Conservation (phyloP, 495 filamentous ascomycete species). For the Acidiella bohemica region DNA sequence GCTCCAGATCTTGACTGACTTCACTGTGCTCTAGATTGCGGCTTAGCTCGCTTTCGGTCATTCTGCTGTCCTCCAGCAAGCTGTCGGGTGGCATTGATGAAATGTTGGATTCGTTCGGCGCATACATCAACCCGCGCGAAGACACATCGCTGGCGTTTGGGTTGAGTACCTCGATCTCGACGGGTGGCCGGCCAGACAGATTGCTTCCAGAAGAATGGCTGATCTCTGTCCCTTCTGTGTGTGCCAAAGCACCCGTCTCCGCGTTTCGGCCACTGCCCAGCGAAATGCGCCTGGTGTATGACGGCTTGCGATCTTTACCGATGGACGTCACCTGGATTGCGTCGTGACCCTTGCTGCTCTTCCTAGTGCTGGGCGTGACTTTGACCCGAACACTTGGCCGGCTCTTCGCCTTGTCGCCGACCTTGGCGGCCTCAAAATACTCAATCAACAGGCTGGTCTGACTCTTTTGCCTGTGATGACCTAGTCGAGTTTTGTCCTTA, state of each 20-base stretch:
- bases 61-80: slow-evolving; percentile 55
- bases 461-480: slow-evolving; percentile 34
- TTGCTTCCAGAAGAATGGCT: slow-evolving; percentile 67
- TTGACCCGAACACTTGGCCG: slow-evolving; percentile 89
- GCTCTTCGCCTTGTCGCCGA: slow-evolving; percentile 39
- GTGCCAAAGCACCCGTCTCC: slow-evolving; percentile 33
- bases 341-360: slow-evolving; percentile 43
- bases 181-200: slow-evolving; percentile 49
- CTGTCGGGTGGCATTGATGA: slow-evolving; percentile 84
- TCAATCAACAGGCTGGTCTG: slow-evolving; percentile 94
- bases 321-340: slow-evolving; percentile 74
- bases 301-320: slow-evolving; percentile 49
- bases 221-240: slow-evolving; percentile 39
- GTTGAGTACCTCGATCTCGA: slow-evolving; percentile 72
- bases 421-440: slow-evolving; percentile 85
- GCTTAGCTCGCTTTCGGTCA: slow-evolving; percentile 34
- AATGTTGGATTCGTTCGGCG: slow-evolving; percentile 63
- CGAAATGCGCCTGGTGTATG: slow-evolving; percentile 51
- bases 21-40: slow-evolving; percentile 39
- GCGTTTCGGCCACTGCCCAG: slow-evolving; percentile 37
- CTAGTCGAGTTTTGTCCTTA: slow-evolving; percentile 33
- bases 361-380: slow-evolving; percentile 64
- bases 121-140: slow-evolving; percentile 40
- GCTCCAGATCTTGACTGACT: neutral
- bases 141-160: slow-evolving; percentile 42